These are phyloP conservation scores for Trichocladium uniseriatum DNA, from an alignment of 495 filamentous ascomycete species.

Conservation along the genomic window DNA sequence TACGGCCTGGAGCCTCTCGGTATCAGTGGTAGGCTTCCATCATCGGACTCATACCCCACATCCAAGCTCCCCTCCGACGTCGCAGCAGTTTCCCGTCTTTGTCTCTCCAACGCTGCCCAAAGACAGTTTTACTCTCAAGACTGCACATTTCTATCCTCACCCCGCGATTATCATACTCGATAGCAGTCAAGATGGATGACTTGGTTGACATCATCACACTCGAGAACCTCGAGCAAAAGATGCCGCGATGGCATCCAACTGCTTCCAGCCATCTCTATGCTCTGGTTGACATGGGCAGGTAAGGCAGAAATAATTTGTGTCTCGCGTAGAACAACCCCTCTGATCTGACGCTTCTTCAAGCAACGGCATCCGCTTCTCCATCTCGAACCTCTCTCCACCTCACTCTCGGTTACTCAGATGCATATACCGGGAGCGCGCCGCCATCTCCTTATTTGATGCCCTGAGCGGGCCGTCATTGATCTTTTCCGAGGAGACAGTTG, in stretches of 20 bases:
- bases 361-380: slow-evolving; percentile 92
- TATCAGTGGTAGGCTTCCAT: too few species aligned
- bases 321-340: background rate
- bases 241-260: slow-evolving; percentile 37
- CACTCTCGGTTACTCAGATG: slow-evolving; percentile 64
- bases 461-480: slow-evolving; percentile 44
- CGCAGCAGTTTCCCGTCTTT: too few species aligned
- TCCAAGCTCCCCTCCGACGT: too few species aligned
- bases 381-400: slow-evolving; percentile 66
- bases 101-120: too few species aligned
- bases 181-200: slow-evolving; percentile 15
- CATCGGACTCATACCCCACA: too few species aligned
- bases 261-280: slow-evolving; percentile 41
- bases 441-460: slow-evolving; percentile 86
- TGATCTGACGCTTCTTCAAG: slow-evolving; percentile 34
- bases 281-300: slow-evolving; percentile 72
- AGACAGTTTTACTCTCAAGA: too few species aligned
- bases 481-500: slow-evolving; percentile 57
- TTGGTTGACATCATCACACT: slow-evolving; percentile 38
- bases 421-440: slow-evolving; percentile 65
- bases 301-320: slow-evolving; percentile 15
- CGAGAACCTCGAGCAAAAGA: slow-evolving; percentile 40
- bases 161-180: too few species aligned
- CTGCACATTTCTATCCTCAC: too few species aligned
- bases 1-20: too few species aligned